Conservation (phyloP, 345 rosid species). For the Litchi chinensis region DNA sequence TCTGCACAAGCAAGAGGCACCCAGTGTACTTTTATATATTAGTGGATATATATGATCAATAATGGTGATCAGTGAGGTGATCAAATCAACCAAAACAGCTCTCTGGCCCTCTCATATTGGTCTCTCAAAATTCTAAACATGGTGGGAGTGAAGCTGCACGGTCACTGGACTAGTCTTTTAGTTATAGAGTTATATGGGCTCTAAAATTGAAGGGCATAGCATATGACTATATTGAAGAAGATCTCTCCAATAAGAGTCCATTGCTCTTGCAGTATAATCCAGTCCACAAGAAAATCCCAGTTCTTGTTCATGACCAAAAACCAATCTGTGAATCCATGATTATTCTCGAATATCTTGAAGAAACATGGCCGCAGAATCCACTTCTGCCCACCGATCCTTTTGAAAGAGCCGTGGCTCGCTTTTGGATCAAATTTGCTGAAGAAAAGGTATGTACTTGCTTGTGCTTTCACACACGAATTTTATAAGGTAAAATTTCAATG, state of each 20-base stretch:
- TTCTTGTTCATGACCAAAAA: constrained; percentile 37
- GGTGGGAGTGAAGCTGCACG: constrained; percentile 36
- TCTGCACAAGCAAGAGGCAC: background rate
- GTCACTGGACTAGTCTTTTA: constrained; percentile 33
- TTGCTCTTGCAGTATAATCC: constrained; percentile 34
- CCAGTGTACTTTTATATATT: background rate
- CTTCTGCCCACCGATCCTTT: constrained; percentile 33
- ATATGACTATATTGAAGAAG: constrained; percentile 34
- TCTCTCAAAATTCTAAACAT: background rate
- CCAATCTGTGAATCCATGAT: constrained; percentile 38
- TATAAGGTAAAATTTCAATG: no score
- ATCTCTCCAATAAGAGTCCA: constrained; percentile 33
- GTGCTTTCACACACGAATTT: background rate
- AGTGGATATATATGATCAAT: background rate
- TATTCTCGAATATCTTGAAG: constrained; percentile 39
- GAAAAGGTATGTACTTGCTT: constrained; percentile 29
- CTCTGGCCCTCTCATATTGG: background rate
- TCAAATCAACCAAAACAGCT: background rate
- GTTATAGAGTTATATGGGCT: constrained; percentile 32
- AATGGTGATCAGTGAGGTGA: background rate
- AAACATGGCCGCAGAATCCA: constrained; percentile 32
- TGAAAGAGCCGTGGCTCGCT: constrained; percentile 31
- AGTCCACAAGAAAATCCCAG: constrained; percentile 37
- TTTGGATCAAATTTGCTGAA: constrained; percentile 37
- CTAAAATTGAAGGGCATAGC: constrained; percentile 37